A percentile compares a stretch with the other conserved stretches of the same genome.
Evolutionary conservation across 1,139 yeast genomes (phyloP).

Genomic region (Scheffersomyces parashehatae): DNA sequence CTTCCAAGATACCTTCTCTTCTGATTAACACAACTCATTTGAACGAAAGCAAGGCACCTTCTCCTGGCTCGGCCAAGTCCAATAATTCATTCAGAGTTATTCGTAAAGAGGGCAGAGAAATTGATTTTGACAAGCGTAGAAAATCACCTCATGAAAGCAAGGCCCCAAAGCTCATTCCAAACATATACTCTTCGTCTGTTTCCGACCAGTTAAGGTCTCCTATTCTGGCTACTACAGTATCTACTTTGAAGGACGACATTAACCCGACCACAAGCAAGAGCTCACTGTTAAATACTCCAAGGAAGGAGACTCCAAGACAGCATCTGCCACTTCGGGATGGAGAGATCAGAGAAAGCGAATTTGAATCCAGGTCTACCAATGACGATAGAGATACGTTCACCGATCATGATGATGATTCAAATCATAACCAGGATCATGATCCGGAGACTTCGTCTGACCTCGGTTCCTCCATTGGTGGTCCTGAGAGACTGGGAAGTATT

Average conservation of each 20-base stretch:
- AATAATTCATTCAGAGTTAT: conserved; percentile 62
- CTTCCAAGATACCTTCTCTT: conserved; percentile 22
- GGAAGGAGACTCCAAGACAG: too few species aligned
- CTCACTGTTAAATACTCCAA: not conserved
- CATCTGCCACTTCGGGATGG: too few species aligned
- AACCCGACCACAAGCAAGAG: not conserved
- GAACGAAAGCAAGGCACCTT: conserved; percentile 6
- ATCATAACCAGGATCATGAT: not conserved
- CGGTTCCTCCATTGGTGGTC: not conserved
- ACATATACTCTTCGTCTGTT: conserved; percentile 45
- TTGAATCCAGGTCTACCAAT: not conserved
- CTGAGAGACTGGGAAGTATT: conserved; percentile 26
- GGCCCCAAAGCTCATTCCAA: conserved; percentile 45
- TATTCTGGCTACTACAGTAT: conserved; percentile 39
- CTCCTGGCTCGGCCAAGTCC: conserved; percentile 10
- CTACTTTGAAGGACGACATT: conserved; percentile 31
- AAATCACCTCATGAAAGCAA: conserved; percentile 66
- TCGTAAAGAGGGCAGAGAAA: conserved; percentile 64
- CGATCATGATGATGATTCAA: not conserved
- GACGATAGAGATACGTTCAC: not conserved
- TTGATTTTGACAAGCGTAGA: conserved; percentile 79
- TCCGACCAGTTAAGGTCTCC: conserved; percentile 36
- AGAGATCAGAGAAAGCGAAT: too few species aligned
- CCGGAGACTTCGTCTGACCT: too few species aligned
- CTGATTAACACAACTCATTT: conserved; percentile 29